Percentiles rank a stretch among this genome's conserved stretches.
Conservation (phyloP, 345 rosid species). For the Lepidium sativum region DNA sequence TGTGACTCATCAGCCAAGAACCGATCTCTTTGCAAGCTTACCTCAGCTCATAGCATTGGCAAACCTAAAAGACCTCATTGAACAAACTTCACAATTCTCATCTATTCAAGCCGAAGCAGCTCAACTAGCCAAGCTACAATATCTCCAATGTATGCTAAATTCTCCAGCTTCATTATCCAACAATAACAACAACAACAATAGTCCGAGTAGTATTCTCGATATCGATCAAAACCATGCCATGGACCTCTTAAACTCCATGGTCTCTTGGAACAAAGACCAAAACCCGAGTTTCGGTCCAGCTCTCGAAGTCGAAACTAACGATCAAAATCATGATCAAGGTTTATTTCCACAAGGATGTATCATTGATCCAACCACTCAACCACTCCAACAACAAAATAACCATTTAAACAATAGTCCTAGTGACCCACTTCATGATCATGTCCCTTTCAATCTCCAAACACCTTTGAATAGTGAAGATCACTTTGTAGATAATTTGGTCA, state of each 20-base stretch:
- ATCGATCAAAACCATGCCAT: slow-evolving; percentile 24
- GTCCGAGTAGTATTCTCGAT: slow-evolving; percentile 23
- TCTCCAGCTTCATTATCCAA: slow-evolving; percentile 11
- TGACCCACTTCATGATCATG: slow-evolving; percentile 28
- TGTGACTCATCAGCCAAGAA: slow-evolving; percentile 66
- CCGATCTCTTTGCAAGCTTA: slow-evolving; percentile 33
- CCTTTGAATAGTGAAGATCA: slow-evolving; percentile 25
- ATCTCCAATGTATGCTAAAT: slow-evolving; percentile 22
- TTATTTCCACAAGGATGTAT: slow-evolving; percentile 8
- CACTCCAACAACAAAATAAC: slow-evolving; percentile 24
- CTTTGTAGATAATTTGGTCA: slow-evolving; percentile 19
- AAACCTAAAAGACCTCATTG: slow-evolving; percentile 25
- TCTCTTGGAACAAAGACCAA: slow-evolving; percentile 27
- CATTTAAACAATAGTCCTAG: slow-evolving; percentile 23
- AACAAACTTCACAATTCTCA: slow-evolving; percentile 27
- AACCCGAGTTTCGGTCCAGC: background rate
- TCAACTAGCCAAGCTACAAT: slow-evolving; percentile 31
- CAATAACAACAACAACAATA: slow-evolving; percentile 1
- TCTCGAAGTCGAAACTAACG: slow-evolving; percentile 3
- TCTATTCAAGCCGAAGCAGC: slow-evolving; percentile 27
- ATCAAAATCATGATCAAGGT: slow-evolving; percentile 14
- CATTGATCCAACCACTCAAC: slow-evolving; percentile 22
- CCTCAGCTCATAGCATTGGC: slow-evolving; percentile 34
- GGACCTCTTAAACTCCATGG: slow-evolving; percentile 28
- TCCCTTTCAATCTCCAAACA: slow-evolving; percentile 30